These are phyloP conservation scores for Vitellaria paradoxa DNA, from an alignment of 179 eudicot species.

Conservation along the genomic window DNA sequence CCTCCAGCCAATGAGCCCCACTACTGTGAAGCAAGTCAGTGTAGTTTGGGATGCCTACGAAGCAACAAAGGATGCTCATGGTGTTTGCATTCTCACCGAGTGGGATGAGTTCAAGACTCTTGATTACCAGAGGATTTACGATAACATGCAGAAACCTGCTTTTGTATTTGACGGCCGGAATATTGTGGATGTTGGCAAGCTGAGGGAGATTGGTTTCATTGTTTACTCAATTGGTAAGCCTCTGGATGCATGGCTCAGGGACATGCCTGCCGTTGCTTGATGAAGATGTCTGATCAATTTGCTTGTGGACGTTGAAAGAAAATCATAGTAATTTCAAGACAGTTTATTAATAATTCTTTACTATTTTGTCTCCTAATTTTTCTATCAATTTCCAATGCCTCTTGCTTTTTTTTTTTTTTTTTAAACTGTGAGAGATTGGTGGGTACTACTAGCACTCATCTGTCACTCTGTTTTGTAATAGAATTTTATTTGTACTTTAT, in stretches of 20 bases:
- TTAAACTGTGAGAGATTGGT: no score
- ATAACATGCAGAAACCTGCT: conserved; percentile 78
- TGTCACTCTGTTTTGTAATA: conserved; percentile 7
- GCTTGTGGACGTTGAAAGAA: conserved; percentile 4
- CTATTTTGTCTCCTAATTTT: neutral
- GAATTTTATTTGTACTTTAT: conserved; percentile 6
- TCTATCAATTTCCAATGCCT: conserved; percentile 17
- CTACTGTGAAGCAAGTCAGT: conserved; percentile 63
- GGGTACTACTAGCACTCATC: neutral
- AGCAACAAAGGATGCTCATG: conserved; percentile 72
- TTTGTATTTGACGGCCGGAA: conserved; percentile 68
- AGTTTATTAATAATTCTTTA: conserved; percentile 5
- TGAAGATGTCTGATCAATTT: neutral
- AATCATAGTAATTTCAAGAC: neutral
- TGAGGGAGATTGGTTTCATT: conserved; percentile 66
- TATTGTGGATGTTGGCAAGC: conserved; percentile 40
- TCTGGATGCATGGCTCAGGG: conserved; percentile 71
- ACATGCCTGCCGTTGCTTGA: conserved; percentile 62
- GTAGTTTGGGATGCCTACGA: conserved; percentile 61
- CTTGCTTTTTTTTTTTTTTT: neutral
- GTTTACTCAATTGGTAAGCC: conserved; percentile 78
- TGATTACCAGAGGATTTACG: conserved; percentile 63
- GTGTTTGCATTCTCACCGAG: conserved; percentile 57
- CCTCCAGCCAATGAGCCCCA: conserved; percentile 67
- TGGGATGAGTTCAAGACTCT: conserved; percentile 75